Evolutionary conservation across 2,329 filamentous ascomycete genomes (phyloP).

Genomic region (Ascosphaera apis): DNA sequence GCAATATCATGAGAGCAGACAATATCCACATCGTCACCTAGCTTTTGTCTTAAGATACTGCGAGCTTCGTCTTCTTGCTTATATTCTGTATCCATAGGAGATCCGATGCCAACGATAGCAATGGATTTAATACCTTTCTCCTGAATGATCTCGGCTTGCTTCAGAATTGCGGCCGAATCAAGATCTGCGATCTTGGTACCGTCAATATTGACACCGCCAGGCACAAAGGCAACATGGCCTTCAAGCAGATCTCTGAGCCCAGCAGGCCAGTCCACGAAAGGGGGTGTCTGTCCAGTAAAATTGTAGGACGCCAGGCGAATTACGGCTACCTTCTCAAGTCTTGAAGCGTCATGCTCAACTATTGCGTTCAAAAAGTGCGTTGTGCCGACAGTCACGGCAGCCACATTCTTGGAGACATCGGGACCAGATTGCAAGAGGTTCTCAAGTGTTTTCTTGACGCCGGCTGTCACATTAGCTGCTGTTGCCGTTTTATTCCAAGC

Average conservation of each 20-base stretch:
- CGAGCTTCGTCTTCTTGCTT: slow-evolving; percentile 2
- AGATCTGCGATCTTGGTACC: slow-evolving; percentile 2
- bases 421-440: slow-evolving; percentile 18
- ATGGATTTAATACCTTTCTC: slow-evolving; percentile 2
- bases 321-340: slow-evolving; percentile 29
- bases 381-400: slow-evolving; percentile 27
- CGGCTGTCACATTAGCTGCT: slow-evolving; percentile 20
- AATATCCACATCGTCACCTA: slow-evolving; percentile 2
- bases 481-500: slow-evolving; percentile 16
- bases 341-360: slow-evolving; percentile 25
- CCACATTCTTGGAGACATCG: slow-evolving; percentile 16
- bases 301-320: slow-evolving; percentile 26
- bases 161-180: slow-evolving; percentile 1
- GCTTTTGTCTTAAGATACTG: slow-evolving; percentile 1
- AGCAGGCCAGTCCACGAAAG: slow-evolving; percentile 27
- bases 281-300: slow-evolving; percentile 26
- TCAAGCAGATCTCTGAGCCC: slow-evolving; percentile 14
- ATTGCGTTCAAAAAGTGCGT: slow-evolving; percentile 32
- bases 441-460: slow-evolving; percentile 16
- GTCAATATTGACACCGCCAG: slow-evolving; percentile 3
- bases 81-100: slow-evolving; percentile 4
- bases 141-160: slow-evolving; percentile 1
- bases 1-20: slow-evolving; percentile 10
- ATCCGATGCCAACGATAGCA: slow-evolving; percentile 3
- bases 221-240: slow-evolving; percentile 3